A percentile compares a stretch with the other conserved stretches of the same genome.
Evolutionary conservation across 2,329 filamentous ascomycete genomes (phyloP).

Genomic region (Trichoderma brevicompactum): DNA sequence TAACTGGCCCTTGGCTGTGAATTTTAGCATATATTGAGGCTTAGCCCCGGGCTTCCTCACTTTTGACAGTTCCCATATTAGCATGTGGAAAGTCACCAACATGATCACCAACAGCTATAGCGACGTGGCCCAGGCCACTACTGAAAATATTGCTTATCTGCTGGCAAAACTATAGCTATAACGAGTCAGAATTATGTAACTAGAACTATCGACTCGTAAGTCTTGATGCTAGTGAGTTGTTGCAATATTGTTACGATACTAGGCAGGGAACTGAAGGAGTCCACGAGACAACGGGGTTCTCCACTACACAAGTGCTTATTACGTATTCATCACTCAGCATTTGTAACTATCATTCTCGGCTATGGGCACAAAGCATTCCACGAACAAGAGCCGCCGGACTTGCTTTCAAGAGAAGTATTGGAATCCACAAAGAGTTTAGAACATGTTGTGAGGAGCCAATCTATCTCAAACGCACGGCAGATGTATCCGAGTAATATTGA

Average conservation of each 20-base stretch:
- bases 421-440: background rate
- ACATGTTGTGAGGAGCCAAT: background rate
- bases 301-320: conserved; percentile 12
- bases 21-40: background rate
- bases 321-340: background rate
- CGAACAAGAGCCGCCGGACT: background rate
- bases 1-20: background rate
- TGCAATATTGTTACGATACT: background rate
- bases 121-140: background rate
- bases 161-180: too few species aligned
- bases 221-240: background rate
- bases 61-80: too few species aligned
- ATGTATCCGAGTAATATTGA: background rate
- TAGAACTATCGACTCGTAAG: background rate
- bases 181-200: background rate
- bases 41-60: background rate
- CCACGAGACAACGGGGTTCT: background rate
- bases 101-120: background rate
- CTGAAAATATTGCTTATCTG: background rate
- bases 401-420: background rate
- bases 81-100: too few species aligned
- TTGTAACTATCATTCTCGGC: background rate
- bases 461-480: background rate
- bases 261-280: background rate
- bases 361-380: background rate